These are phyloP conservation scores for Hibiscus mutabilis DNA, from an alignment of 345 rosid species.

Conservation along the genomic window DNA sequence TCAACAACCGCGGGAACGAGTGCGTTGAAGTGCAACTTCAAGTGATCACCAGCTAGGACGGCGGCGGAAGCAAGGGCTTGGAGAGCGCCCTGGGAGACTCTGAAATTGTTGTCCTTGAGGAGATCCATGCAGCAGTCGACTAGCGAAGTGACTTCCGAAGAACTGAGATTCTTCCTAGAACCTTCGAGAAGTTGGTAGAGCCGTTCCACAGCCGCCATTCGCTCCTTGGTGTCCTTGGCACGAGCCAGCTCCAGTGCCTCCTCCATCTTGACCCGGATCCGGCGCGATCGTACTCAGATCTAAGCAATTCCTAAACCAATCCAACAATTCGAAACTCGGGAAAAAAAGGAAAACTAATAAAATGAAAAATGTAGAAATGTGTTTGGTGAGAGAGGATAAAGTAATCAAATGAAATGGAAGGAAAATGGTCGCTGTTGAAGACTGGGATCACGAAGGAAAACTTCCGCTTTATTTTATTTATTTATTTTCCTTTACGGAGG, in stretches of 20 bases:
- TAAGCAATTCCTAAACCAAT: constrained; percentile 16
- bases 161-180: constrained; percentile 60
- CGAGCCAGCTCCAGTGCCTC: constrained; percentile 95
- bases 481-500: background rate
- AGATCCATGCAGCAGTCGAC: constrained; percentile 98
- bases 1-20: constrained; percentile 94
- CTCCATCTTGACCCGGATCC: constrained; percentile 73
- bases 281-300: constrained; percentile 38
- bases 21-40: constrained; percentile 89
- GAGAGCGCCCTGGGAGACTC: constrained; percentile 89
- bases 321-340: background rate
- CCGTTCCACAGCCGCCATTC: constrained; percentile 99
- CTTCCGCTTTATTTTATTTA: constrained; percentile 26
- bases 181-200: constrained; percentile 87
- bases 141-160: constrained; percentile 71
- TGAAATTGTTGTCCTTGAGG: constrained; percentile 88
- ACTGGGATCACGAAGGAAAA: constrained; percentile 27
- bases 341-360: background rate
- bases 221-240: constrained; percentile 93
- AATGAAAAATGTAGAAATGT: background rate
- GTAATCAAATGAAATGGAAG: background rate
- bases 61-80: constrained; percentile 99
- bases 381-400: constrained; percentile 9
- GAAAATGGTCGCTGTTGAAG: background rate
- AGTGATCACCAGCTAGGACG: constrained; percentile 91